Base-by-base conservation (phyloP, 2,329 filamentous ascomycete species). In the Monosporascus sp. region DNA sequence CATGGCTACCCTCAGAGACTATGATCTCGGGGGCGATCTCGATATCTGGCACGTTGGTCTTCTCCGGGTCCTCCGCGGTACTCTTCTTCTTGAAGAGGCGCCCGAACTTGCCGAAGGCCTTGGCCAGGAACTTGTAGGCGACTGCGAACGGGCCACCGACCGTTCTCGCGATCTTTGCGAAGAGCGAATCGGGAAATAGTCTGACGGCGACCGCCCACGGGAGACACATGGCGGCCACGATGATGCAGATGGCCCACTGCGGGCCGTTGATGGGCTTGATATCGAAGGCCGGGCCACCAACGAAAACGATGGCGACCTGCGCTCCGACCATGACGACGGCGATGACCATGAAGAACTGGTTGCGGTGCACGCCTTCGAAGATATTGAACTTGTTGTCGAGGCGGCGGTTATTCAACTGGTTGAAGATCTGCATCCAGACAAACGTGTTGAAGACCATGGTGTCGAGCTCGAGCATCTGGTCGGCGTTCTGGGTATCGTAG, bases 401-500 rank as follows among this genome's bases (percentile, higher is more conserved):
- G 40, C 82, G 81, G 31, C 83, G 77, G 64, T 82, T 84, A 69
- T 86, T 87, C 71, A 85, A 80, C 67, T 85, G 78, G 67, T 87
- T 87, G 73, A 87, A 88, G 56, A 88, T 86, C 62, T 88, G 85
- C 76, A 88, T 83, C 84, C 84, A 88, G 2, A 88, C 85, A 61
- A 86, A 88, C 0, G 80, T 83, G 68, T 88, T 88, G 73, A 88
- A 88, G 47, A 88, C 79, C 53, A 86, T 74, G 1, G 84, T 85
- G 57, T 82, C 74, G 36, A 85, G 71, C 59, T 80, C 66, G 6
- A 62, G 63, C 52, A 68, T 71, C 20, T 77, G 69, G 22, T 70
- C 67, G 44, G 72, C 68, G 48, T 77, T 54, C 51, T 66, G 51
- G 17, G 65, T 56, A 48, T 76, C 66, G 61, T 82, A 84, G 46